Base-by-base conservation (phyloP, 2,329 filamentous ascomycete species). In the Lasiodiplodia sp. region DNA sequence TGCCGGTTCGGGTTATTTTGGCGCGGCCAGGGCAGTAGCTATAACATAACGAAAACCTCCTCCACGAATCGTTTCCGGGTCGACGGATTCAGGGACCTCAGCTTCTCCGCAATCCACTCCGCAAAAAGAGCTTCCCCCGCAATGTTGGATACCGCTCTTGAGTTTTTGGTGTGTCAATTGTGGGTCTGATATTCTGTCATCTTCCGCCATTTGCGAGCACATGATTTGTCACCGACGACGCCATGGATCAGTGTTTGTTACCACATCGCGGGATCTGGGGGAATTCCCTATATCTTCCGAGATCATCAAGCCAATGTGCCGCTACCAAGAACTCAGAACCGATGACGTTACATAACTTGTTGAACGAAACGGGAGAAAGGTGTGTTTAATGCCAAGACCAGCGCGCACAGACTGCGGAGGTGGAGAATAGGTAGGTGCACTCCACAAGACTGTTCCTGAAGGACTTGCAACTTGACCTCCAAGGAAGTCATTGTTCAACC, bases 11-110 rank as follows among this genome's bases (percentile, higher is more conserved):
- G 44, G 44, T 38, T 25, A 47, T 23, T n/a, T 52, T 64, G 60
- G 60, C 60, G 60, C 44, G 38, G 18, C n/a, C 44, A 31, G 49
- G 60, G 28, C n/a, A 21, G 60, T 64, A 52, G 60, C 60, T 52
- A 64, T 64, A 64, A 64, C 60, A 64, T 64, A 64, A 64, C 60
- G 37, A 64, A 64, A 64, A 64, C 60, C 44, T 64, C 60, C 14
- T 23, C 38, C 28, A 64, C 60, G 47, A 64, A 64, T 64, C 60
- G 47, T 28, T 38, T 52, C 25, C 60, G 47, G 40, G n/a, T 37
- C 11, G 37, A 64, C 31, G 47, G n/a, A 28, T 44, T 52, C 60
- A 52, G 60, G 60, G 60, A 51, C 60, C 60, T 52, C 23, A 44
- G 31, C 23, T 64, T 47, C 60, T 64, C 60, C 60, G 31, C 44